Percentiles rank a stretch among this genome's conserved stretches.
Conservation (phyloP, 1,139 yeast genomes). For the Magnusiomyces fungicola region DNA sequence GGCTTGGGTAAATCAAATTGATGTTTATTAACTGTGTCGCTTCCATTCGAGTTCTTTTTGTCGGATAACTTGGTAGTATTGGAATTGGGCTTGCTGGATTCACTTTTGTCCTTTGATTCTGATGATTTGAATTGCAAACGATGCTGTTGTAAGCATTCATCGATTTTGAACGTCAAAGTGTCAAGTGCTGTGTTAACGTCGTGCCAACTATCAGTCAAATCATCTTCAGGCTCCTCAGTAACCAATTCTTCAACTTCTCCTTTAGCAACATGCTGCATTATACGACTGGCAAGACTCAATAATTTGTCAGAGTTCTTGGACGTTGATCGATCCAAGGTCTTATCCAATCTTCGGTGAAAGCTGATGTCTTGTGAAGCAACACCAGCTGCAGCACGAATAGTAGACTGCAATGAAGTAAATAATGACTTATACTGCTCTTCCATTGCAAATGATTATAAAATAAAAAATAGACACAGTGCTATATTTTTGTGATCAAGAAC, state of each 20-base stretch:
- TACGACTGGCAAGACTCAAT: constrained; percentile 45
- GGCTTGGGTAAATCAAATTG: constrained; percentile 56
- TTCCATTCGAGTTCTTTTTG: constrained; percentile 19
- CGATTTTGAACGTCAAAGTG: constrained; percentile 65
- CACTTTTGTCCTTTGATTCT: background rate
- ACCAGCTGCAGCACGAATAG: constrained; percentile 64
- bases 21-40: constrained; percentile 22
- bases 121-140: constrained; percentile 38
- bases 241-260: constrained; percentile 26
- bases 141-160: constrained; percentile 36
- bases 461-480: too few relatives aligned
- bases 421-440: constrained; percentile 21
- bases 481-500: too few relatives aligned
- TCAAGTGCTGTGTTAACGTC: constrained; percentile 59
- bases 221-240: constrained; percentile 37
- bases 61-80: constrained; percentile 47
- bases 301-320: constrained; percentile 41
- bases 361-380: constrained; percentile 74
- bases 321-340: constrained; percentile 39
- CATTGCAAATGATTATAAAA: constrained; percentile 4
- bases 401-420: constrained; percentile 24
- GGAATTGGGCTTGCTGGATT: constrained; percentile 9
- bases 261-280: constrained; percentile 42
- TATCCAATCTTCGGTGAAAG: constrained; percentile 66
- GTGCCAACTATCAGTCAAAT: constrained; percentile 51